phyloP scores from a whole-genome alignment of 2,329 filamentous ascomycete species.

The Colletotrichum tanaceti region DNA sequence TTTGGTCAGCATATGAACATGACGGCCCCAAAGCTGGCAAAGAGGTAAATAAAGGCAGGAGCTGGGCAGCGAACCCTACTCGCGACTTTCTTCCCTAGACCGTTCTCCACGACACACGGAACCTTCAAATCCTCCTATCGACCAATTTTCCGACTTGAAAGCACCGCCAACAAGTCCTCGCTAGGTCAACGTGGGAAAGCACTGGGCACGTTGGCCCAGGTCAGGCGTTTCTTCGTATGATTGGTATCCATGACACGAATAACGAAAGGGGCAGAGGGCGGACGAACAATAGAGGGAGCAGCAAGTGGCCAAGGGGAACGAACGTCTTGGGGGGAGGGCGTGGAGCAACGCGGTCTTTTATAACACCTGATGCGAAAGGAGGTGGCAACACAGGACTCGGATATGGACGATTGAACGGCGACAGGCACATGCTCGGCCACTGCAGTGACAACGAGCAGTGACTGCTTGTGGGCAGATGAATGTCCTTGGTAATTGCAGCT shows the following conservation, averaged over 20 bases:
- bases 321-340: neutral
- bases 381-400: constrained; percentile 17
- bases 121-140: neutral
- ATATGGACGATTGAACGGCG: constrained; percentile 3
- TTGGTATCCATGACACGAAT: constrained; percentile 24
- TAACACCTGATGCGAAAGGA: constrained; percentile 19
- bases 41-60: constrained; percentile 1
- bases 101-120: constrained; percentile 17
- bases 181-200: constrained; percentile 5
- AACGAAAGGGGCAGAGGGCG: constrained; percentile 12
- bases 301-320: constrained; percentile 8
- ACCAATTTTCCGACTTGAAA: neutral
- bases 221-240: constrained; percentile 26
- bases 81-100: constrained; percentile 25
- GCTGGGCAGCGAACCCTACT: constrained; percentile 24
- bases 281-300: constrained; percentile 1
- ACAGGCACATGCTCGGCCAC: constrained; percentile 15
- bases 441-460: constrained; percentile 14
- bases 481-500: constrained; percentile 36
- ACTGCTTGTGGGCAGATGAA: constrained; percentile 19
- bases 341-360: constrained; percentile 25
- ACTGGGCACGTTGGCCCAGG: constrained; percentile 26
- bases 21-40: constrained; percentile 7
- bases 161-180: neutral
- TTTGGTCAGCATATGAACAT: constrained; percentile 29